These are phyloP conservation scores for Bigelowiella natans DNA, from an alignment of 78 protist species.

Conservation along the genomic window DNA sequence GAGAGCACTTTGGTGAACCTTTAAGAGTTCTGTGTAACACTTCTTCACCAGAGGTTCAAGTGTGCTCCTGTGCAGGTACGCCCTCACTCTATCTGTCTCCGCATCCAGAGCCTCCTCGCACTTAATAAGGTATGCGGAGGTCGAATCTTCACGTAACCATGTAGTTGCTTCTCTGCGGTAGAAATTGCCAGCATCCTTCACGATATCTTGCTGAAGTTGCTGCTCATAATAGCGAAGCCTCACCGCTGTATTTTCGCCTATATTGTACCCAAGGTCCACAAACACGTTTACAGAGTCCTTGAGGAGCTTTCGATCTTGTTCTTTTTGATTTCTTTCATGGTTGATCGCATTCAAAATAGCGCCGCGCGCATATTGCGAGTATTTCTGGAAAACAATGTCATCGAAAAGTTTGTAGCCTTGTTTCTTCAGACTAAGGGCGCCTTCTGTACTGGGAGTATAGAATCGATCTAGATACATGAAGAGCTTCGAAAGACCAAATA, in stretches of 20 bases:
- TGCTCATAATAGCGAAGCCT: neutral
- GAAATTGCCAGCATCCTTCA: neutral
- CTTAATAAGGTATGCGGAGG: neutral
- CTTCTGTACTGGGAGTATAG: constrained; percentile 6
- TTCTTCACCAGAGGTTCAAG: neutral
- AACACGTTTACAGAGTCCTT: neutral
- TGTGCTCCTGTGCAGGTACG: neutral
- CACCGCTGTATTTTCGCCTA: neutral
- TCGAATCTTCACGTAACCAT: neutral
- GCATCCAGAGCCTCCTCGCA: neutral
- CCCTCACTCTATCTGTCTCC: neutral
- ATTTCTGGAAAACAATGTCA: neutral
- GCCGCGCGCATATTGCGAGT: neutral
- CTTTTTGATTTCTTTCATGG: neutral
- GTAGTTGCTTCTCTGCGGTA: neutral
- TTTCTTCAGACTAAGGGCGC: neutral
- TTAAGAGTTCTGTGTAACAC: neutral
- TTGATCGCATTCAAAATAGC: neutral
- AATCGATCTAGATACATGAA: constrained; percentile 19
- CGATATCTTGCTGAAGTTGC: neutral
- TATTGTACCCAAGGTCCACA: constrained; percentile 4
- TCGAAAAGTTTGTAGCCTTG: constrained; percentile 7
- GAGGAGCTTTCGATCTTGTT: constrained; percentile 1
- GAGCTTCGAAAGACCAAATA: neutral
- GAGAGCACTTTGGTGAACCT: neutral